Evolutionary conservation across 768 basidiomycete genomes (phyloP).

Genomic region (Boletus coccyginus): DNA sequence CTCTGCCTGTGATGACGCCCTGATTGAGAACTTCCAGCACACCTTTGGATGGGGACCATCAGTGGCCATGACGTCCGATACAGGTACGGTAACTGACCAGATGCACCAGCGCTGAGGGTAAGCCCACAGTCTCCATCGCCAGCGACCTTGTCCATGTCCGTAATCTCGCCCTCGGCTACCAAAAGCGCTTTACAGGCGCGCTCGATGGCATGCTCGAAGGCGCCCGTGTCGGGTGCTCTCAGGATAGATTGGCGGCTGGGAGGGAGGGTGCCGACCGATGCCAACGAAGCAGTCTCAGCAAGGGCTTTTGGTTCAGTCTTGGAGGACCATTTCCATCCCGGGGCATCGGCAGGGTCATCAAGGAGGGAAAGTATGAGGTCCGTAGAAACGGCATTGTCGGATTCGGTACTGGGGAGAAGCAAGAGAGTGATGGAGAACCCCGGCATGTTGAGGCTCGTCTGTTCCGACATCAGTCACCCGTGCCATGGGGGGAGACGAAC

Average conservation of each 20-base stretch:
- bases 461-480: conserved; percentile 1
- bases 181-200: conserved; percentile 67
- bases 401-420: conserved; percentile 56
- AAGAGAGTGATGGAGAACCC: conserved; percentile 86
- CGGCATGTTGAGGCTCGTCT: conserved; percentile 92
- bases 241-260: conserved; percentile 19
- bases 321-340: conserved; percentile 86
- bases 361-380: conserved; percentile 60
- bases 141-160: conserved; percentile 84
- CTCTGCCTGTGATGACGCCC: conserved; percentile 55
- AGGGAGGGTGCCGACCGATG: conserved; percentile 8
- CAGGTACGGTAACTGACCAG: conserved; percentile 41
- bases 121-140: conserved; percentile 85
- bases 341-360: conserved; percentile 63
- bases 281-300: conserved; percentile 9
- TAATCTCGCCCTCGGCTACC: conserved; percentile 84
- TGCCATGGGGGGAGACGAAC: conserved; percentile 9
- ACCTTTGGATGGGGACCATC: conserved; percentile 35
- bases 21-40: conserved; percentile 57
- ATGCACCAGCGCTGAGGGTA: conserved; percentile 72
- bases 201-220: conserved; percentile 54
- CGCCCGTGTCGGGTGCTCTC: conserved; percentile 41
- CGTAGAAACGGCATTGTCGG: conserved; percentile 36
- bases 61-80: background rate
- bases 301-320: conserved; percentile 36